A percentile compares a stretch with the other conserved stretches of the same genome.
These are phyloP conservation scores for Geotrichum candidum DNA, from an alignment of 1,139 yeast species.

Conservation along the genomic window DNA sequence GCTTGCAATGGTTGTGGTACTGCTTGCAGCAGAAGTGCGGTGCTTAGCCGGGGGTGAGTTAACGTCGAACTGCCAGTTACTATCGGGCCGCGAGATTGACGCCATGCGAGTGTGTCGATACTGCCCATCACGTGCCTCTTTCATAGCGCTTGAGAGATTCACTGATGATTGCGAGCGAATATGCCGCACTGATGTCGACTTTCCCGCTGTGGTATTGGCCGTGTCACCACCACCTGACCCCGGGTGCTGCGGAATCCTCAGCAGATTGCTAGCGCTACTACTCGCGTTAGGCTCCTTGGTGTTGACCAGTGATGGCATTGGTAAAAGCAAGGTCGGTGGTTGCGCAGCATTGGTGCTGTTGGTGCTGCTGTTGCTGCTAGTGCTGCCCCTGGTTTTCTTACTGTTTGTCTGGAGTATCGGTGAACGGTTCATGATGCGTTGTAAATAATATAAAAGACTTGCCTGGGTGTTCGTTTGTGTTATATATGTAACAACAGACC, in stretches of 20 bases:
- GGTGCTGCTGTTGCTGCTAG: neutral
- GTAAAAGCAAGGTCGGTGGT: neutral
- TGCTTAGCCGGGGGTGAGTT: neutral
- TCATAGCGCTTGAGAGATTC: constrained; percentile 13
- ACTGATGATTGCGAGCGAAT: constrained; percentile 11
- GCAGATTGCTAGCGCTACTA: neutral
- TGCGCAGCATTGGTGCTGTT: neutral
- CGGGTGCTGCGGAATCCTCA: neutral
- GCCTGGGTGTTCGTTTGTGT: neutral
- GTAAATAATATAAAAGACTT: neutral
- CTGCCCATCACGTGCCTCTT: constrained; percentile 14
- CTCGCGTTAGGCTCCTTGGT: neutral
- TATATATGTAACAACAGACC: no score
- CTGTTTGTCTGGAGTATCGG: neutral
- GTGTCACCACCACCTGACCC: neutral
- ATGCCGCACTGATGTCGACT: neutral
- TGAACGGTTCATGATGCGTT: neutral
- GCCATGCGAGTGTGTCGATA: constrained; percentile 6
- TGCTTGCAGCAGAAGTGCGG: neutral
- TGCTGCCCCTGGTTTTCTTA: neutral
- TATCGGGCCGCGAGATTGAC: constrained; percentile 4
- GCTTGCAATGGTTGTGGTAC: neutral
- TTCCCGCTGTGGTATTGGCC: neutral
- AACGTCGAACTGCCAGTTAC: neutral
- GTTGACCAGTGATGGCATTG: neutral